A percentile compares a stretch with the other conserved stretches of the same genome.
These are phyloP conservation scores for Nematocida minor DNA, from an alignment of 371 early-diverging fungal genomes.

Conservation along the genomic window DNA sequence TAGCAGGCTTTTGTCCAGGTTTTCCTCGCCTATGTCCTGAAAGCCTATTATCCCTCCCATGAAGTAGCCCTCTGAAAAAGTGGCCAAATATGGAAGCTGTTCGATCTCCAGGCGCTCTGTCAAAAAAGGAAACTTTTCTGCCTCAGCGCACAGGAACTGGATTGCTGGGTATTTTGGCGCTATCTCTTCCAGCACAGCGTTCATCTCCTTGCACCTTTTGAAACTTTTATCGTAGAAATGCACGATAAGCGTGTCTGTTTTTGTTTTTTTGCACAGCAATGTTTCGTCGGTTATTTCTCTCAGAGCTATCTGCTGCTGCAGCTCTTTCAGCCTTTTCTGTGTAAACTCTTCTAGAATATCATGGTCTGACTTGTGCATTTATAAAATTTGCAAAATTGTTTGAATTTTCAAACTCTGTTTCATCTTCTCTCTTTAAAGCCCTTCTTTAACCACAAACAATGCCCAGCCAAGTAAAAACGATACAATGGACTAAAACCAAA, in stretches of 20 bases:
- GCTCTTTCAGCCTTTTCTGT: slow-evolving; percentile 43
- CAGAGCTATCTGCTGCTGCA: background rate
- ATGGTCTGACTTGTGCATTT: slow-evolving; percentile 26
- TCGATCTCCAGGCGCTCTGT: slow-evolving; percentile 53
- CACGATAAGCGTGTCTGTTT: slow-evolving; percentile 58
- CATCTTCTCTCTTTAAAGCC: background rate
- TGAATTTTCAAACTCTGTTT: slow-evolving; percentile 15
- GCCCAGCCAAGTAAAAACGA: background rate
- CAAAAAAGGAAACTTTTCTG: slow-evolving; percentile 47
- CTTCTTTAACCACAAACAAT: background rate
- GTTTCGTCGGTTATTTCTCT: slow-evolving; percentile 53
- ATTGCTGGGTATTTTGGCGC: slow-evolving; percentile 50
- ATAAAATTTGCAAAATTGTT: slow-evolving; percentile 13
- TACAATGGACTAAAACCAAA: slow-evolving; percentile 5
- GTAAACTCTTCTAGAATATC: slow-evolving; percentile 56
- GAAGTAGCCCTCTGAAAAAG: slow-evolving; percentile 63
- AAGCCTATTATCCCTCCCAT: slow-evolving; percentile 63
- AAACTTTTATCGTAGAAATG: slow-evolving; percentile 63
- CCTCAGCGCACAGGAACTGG: slow-evolving; percentile 58
- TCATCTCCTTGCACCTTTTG: slow-evolving; percentile 59
- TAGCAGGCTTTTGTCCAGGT: slow-evolving; percentile 11
- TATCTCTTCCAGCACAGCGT: slow-evolving; percentile 52
- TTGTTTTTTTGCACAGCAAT: slow-evolving; percentile 56
- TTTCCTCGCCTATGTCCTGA: slow-evolving; percentile 60
- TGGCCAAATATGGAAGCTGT: slow-evolving; percentile 60